phyloP scores from a whole-genome alignment of 495 filamentous ascomycete genomes.

The Extremus antarcticus region DNA sequence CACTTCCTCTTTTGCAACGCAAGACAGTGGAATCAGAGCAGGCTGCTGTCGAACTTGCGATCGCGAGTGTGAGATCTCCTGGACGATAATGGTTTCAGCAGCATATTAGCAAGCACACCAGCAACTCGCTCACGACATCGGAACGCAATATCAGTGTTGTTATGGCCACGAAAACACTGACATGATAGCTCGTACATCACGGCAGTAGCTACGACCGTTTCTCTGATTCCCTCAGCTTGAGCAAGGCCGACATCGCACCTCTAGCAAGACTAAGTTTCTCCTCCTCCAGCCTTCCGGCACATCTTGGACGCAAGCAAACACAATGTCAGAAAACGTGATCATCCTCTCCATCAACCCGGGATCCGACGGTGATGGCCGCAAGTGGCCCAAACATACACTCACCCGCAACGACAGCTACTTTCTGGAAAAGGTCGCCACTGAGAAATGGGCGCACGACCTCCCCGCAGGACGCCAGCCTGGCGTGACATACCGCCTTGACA shows the following conservation, averaged over 20 bases:
- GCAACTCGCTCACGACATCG: too few species aligned
- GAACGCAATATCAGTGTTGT: too few species aligned
- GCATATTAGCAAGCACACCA: too few species aligned
- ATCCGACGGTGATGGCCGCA: slow-evolving; percentile 30
- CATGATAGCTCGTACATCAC: too few species aligned
- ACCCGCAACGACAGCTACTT: slow-evolving; percentile 17
- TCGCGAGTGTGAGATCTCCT: too few species aligned
- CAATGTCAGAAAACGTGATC: slow-evolving; percentile 12
- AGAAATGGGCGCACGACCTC: slow-evolving; percentile 12
- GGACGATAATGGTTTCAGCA: too few species aligned
- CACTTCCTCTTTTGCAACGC: neutral
- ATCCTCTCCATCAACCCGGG: slow-evolving; percentile 22
- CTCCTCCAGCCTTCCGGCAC: neutral
- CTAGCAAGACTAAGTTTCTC: neutral
- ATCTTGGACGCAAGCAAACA: neutral
- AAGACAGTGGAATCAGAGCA: too few species aligned
- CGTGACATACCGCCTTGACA: slow-evolving; percentile 39
- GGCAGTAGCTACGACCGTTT: too few species aligned
- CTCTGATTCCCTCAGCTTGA: too few species aligned
- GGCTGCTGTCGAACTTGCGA: too few species aligned
- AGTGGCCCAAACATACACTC: slow-evolving; percentile 19
- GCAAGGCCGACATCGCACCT: too few species aligned
- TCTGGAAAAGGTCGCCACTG: slow-evolving; percentile 7
- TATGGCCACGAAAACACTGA: too few species aligned
- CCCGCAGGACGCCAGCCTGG: slow-evolving; percentile 6